Evolutionary conservation across 2,329 filamentous ascomycete genomes (phyloP).

Genomic region (Gyromitra esculenta): DNA sequence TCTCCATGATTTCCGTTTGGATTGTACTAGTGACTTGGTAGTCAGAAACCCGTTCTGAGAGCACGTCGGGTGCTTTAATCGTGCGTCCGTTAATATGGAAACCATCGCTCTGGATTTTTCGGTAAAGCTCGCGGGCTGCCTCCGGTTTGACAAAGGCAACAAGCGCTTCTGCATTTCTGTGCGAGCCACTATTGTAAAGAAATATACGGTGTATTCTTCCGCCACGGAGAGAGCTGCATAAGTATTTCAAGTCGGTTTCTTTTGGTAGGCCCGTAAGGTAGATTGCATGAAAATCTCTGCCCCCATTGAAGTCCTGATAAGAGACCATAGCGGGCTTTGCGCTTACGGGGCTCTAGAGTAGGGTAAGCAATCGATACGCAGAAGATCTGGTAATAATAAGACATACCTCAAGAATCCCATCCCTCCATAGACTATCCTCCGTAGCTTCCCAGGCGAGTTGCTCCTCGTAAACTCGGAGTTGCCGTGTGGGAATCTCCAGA

Average conservation of each 20-base stretch:
- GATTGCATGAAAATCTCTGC: not conserved
- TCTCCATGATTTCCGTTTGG: not conserved
- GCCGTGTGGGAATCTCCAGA: not conserved
- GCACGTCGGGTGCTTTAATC: not conserved
- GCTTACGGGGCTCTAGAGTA: not conserved
- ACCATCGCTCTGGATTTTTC: not conserved
- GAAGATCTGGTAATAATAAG: not conserved
- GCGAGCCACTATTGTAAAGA: not conserved
- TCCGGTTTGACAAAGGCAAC: not conserved
- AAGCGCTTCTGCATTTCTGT: conserved; percentile 5
- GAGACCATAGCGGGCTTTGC: too few relatives aligned
- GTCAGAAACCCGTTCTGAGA: not conserved
- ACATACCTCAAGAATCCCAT: not conserved
- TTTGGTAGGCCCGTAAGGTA: conserved; percentile 21
- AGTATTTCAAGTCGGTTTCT: not conserved
- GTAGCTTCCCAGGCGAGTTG: conserved; percentile 6
- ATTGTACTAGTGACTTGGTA: not conserved
- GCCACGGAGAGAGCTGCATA: not conserved
- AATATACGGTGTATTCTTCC: conserved; percentile 26
- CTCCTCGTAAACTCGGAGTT: not conserved
- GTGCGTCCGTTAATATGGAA: not conserved
- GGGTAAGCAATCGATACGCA: not conserved
- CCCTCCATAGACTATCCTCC: not conserved
- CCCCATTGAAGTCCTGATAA: too few relatives aligned
- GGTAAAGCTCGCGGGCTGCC: not conserved